A percentile compares a stretch with the other conserved stretches of the same genome.
Evolutionary conservation across 495 filamentous ascomycete species (phyloP).

Genomic region (Glonium stellatum): DNA sequence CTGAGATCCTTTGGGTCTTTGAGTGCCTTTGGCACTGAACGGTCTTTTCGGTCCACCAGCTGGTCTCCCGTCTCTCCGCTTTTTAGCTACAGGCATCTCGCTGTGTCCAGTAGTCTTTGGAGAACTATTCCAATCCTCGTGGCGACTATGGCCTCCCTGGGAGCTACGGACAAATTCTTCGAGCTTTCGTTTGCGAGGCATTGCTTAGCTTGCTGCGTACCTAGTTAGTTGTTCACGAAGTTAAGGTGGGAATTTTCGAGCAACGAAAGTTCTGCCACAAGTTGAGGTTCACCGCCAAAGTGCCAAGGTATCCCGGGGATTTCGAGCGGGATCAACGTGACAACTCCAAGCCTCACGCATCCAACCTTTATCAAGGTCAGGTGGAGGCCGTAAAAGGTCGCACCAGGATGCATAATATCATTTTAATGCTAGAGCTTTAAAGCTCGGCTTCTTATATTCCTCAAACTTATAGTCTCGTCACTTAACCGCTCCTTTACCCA

Average conservation of each 20-base stretch:
- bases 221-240: background rate
- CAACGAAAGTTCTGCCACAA: conserved; percentile 6
- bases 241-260: conserved; percentile 1
- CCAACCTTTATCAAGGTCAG: background rate
- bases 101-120: background rate
- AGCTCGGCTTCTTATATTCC: background rate
- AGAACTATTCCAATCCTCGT: background rate
- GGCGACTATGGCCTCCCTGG: background rate
- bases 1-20: background rate
- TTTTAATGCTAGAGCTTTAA: conserved; percentile 1
- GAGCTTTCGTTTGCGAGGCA: conserved; percentile 26
- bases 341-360: too few species aligned
- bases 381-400: background rate
- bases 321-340: background rate
- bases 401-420: background rate
- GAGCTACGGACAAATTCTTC: background rate
- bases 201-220: conserved; percentile 1
- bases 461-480: background rate
- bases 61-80: background rate
- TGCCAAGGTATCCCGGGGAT: background rate
- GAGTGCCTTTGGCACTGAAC: too few species aligned
- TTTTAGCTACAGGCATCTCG: background rate
- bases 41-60: background rate
- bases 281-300: conserved; percentile 1
- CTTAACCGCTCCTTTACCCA: background rate